Conservation (phyloP, 177 flowering plant genomes). For the Vitis hybrid region DNA sequence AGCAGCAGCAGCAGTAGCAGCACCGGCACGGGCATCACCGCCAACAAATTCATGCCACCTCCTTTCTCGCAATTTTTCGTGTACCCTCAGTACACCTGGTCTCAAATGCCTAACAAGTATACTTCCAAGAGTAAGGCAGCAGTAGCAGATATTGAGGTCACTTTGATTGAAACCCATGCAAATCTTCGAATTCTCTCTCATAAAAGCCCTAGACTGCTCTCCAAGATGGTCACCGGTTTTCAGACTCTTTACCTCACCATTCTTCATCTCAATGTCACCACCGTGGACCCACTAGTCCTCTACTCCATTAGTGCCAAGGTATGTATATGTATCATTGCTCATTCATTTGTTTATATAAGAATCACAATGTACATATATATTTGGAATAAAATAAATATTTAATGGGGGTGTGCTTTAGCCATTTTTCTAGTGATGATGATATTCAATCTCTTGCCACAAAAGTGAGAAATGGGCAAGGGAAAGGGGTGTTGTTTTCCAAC, state of each 20-base stretch:
- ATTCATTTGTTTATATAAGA: no score
- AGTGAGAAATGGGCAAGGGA: background rate
- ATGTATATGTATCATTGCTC: constrained; percentile 3
- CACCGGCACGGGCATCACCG: background rate
- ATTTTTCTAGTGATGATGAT: background rate
- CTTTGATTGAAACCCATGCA: constrained; percentile 78
- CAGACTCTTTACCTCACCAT: constrained; percentile 57
- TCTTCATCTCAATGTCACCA: constrained; percentile 84
- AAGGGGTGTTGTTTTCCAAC: constrained; percentile 1
- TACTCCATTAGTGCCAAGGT: constrained; percentile 92
- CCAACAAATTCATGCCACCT: constrained; percentile 7
- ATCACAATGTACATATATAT: no score
- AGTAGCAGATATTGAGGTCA: constrained; percentile 81
- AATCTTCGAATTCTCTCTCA: constrained; percentile 49
- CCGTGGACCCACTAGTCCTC: constrained; percentile 61
- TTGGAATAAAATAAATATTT: background rate
- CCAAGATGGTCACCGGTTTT: constrained; percentile 55
- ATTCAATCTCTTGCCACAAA: background rate
- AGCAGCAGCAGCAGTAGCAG: constrained; percentile 5
- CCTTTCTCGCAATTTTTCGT: constrained; percentile 55
- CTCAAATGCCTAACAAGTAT: constrained; percentile 33
- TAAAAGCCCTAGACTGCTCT: constrained; percentile 48
- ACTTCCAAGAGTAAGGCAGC: constrained; percentile 38
- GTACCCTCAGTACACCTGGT: constrained; percentile 55
- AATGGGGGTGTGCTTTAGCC: background rate